Base-by-base conservation (phyloP, 106 monocot species). In the Amphibolis antarctica region DNA sequence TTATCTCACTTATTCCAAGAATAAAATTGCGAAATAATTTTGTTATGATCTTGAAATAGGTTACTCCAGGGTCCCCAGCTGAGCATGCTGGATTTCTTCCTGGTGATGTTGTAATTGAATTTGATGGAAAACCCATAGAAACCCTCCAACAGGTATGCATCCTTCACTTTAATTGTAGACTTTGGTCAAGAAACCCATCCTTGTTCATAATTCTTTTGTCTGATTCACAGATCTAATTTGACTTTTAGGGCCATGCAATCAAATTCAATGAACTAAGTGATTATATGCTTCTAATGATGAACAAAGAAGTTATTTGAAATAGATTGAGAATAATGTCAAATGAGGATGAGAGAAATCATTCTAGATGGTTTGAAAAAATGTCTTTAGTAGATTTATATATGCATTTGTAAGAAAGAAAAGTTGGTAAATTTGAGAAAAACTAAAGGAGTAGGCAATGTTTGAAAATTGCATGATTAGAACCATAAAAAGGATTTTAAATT, bases 41-140 rank as follows among this genome's bases (percentile, higher is more conserved):
- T 52, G 52, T 20, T 52, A 52, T 52, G n/a, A 1, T 0, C 19
- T 58, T 44, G 54, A 17, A 63, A 26, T 71, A 96, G 94, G 89
- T 96, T 62, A 80, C 71, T 67, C 94, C 86, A 66, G 89, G 84
- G 59, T 96, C 94, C 44, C 94, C 94, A 51, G 94, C 79, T 57
- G 81, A 96, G 14, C 79, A 47, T 61, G 86, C 86, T 52, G 89
- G 94, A 65, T 84, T 96, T 76, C 75, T 23, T 11, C 83, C 81
- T 47, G 86, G 86, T 44, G 94, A 96, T 74, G 80, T 96, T 15
- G 76, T 90, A 10, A 59, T 89, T 64, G 81, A 86, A 46, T 89
- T 96, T 72, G 86, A 84, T 51, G 89, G 86, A 51, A 89, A 66
- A 58, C 74, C 77, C 42, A 81, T 96, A 59, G 70, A 57, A 29